phyloP scores from a whole-genome alignment of 2,329 filamentous ascomycete species.

The Fusarium sp. region DNA sequence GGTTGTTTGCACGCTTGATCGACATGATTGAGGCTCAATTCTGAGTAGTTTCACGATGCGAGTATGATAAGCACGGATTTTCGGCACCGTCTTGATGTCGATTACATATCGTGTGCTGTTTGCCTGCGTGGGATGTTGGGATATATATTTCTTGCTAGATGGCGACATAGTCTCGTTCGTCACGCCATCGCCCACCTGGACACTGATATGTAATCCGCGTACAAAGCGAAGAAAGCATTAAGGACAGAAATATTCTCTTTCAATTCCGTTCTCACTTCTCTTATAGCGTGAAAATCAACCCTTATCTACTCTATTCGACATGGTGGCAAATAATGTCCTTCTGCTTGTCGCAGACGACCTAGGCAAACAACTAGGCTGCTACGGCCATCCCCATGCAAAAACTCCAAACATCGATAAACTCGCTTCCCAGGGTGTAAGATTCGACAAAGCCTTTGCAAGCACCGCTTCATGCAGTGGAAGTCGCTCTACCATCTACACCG shows the following conservation, averaged over 20 bases:
- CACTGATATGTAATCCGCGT: no score
- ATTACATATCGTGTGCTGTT: background rate
- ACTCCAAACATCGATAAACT: background rate
- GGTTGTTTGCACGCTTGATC: background rate
- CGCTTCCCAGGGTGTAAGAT: background rate
- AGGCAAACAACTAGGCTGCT: background rate
- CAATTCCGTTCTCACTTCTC: no score
- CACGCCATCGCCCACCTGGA: background rate
- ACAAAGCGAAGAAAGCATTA: no score
- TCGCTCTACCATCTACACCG: conserved; percentile 58
- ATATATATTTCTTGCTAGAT: background rate
- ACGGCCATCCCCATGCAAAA: background rate
- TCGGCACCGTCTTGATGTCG: background rate
- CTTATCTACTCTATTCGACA: background rate
- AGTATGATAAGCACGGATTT: background rate
- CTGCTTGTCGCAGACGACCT: background rate
- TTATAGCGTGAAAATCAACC: rapidly evolving
- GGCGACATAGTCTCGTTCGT: background rate
- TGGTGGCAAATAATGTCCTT: background rate
- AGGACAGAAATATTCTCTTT: no score
- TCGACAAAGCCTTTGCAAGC: conserved; percentile 47
- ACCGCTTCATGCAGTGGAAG: conserved; percentile 60
- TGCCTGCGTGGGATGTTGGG: background rate
- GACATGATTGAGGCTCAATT: background rate
- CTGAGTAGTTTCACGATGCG: background rate